phyloP scores from a whole-genome alignment of 2,329 filamentous ascomycete species.

The Colletotrichum sp. region DNA sequence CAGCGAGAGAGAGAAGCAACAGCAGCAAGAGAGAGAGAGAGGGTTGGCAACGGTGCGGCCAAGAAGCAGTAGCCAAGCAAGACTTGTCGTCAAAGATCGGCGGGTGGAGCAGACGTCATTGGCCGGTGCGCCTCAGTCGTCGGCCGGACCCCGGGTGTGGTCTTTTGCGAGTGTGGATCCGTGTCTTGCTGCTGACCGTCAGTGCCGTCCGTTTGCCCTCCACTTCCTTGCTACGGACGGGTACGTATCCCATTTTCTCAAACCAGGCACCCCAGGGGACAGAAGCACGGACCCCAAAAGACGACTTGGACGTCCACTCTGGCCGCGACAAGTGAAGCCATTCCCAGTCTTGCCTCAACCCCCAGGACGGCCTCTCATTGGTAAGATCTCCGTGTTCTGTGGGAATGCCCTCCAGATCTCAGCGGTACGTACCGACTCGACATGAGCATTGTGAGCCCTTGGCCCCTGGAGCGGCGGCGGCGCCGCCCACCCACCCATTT shows the following conservation, averaged over 20 bases:
- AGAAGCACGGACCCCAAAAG: background rate
- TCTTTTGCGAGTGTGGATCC: background rate
- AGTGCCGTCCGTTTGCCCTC: background rate
- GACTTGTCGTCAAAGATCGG: slow-evolving; percentile 22
- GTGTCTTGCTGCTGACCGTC: background rate
- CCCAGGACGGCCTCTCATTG: background rate
- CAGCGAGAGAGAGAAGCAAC: background rate
- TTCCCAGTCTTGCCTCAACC: background rate
- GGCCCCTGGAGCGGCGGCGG: background rate
- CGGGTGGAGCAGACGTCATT: slow-evolving; percentile 19
- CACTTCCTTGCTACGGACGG: background rate
- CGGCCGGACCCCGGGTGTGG: slow-evolving; percentile 18
- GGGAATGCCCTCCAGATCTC: slow-evolving; percentile 1
- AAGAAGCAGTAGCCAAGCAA: slow-evolving; percentile 11
- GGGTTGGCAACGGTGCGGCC: slow-evolving; percentile 9
- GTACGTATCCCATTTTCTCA: background rate
- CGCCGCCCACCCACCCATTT: background rate
- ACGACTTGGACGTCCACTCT: background rate
- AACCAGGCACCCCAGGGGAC: background rate
- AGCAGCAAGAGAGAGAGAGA: background rate
- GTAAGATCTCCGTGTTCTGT: background rate
- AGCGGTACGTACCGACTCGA: background rate
- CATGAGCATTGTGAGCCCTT: background rate
- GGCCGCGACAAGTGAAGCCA: slow-evolving; percentile 1
- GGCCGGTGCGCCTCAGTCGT: slow-evolving; percentile 16